These are phyloP conservation scores for Neckera pumila DNA, from an alignment of 225 moss, liverwort and hornwort genomes.

Conservation along the genomic window DNA sequence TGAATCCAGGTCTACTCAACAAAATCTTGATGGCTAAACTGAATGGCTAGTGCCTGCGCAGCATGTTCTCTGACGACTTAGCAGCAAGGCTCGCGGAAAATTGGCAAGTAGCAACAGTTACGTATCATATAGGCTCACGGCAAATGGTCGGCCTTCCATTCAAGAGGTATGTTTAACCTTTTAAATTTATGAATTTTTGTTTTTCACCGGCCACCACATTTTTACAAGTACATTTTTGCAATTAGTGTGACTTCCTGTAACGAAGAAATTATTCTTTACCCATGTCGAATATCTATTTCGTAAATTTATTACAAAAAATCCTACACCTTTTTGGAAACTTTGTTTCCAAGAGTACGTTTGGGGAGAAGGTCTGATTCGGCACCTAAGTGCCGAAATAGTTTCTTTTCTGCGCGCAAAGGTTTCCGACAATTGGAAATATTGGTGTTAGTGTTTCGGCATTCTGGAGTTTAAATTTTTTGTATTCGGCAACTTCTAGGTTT, in stretches of 20 bases:
- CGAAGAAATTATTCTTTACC: background rate
- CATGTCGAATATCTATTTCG: background rate
- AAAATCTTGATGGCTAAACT: constrained; percentile 77
- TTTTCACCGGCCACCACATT: background rate
- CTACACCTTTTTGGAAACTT: background rate
- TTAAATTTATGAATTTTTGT: background rate
- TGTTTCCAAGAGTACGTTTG: background rate
- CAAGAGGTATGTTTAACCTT: constrained; percentile 4
- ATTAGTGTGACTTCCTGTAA: background rate
- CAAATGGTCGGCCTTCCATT: background rate
- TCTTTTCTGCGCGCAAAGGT: no score
- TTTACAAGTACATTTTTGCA: background rate
- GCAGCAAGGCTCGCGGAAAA: background rate
- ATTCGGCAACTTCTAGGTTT: no score
- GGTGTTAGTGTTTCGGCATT: no score
- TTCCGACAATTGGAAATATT: no score
- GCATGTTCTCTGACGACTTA: background rate
- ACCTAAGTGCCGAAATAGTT: no score
- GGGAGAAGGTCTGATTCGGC: no score
- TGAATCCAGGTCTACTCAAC: constrained; percentile 84
- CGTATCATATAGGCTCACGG: background rate
- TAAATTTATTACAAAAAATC: background rate
- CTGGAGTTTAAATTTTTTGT: no score
- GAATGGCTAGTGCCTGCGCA: constrained; percentile 34
- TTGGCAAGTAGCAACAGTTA: background rate